phyloP scores from a whole-genome alignment of 2,329 filamentous ascomycete species.

The Trichophyton mentagrophytes region DNA sequence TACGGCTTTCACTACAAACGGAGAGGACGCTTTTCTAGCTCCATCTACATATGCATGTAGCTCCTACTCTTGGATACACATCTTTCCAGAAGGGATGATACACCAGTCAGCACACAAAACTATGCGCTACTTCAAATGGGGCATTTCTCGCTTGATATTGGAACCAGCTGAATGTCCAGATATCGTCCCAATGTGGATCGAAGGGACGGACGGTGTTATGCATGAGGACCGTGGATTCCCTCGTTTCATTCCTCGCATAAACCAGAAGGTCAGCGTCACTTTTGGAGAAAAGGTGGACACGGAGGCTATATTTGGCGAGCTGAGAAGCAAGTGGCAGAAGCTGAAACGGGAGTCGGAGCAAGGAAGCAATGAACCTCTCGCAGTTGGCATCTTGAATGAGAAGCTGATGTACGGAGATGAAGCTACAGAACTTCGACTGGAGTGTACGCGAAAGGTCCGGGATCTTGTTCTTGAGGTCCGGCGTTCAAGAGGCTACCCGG shows the following conservation, averaged over 20 bases:
- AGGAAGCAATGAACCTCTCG: constrained; percentile 21
- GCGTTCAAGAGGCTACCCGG: constrained; percentile 56
- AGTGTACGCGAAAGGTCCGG: constrained; percentile 66
- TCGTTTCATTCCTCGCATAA: constrained; percentile 63
- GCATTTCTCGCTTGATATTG: constrained; percentile 76
- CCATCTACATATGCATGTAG: constrained; percentile 60
- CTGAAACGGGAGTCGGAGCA: constrained; percentile 44
- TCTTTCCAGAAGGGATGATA: constrained; percentile 90
- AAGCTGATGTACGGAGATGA: constrained; percentile 57
- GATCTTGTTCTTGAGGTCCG: constrained; percentile 70
- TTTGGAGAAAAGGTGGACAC: constrained; percentile 69
- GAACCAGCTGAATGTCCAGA: constrained; percentile 79
- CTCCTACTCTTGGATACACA: constrained; percentile 74
- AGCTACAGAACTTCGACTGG: constrained; percentile 61
- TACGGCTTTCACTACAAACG: constrained; percentile 29
- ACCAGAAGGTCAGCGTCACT: constrained; percentile 56
- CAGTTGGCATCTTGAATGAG: constrained; percentile 49
- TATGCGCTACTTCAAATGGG: constrained; percentile 98
- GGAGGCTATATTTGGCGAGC: constrained; percentile 62
- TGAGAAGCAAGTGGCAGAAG: constrained; percentile 60
- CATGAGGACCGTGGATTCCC: constrained; percentile 68
- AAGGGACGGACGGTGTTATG: constrained; percentile 82
- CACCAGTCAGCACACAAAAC: constrained; percentile 69
- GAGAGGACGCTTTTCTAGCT: constrained; percentile 44
- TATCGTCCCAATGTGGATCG: constrained; percentile 86